Conservation (phyloP, 1,139 yeast species). For the Nakaseomyces glabratus region DNA sequence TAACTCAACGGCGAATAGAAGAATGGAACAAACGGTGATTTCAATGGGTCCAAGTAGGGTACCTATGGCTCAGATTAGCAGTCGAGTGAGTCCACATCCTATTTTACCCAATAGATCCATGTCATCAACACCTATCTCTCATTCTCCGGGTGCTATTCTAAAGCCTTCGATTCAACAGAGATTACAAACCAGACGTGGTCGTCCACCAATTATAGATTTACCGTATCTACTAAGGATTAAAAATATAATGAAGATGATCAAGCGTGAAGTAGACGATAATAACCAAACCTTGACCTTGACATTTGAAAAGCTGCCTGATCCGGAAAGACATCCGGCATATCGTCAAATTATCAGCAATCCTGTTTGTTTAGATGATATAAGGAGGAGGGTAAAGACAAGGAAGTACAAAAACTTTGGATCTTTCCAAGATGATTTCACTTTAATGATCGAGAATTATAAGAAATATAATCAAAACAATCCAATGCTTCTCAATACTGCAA, state of each 20-base stretch:
- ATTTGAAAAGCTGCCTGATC: conserved; percentile 80
- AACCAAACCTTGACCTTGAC: conserved; percentile 43
- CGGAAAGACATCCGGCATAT: conserved; percentile 55
- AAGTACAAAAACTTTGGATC: conserved; percentile 68
- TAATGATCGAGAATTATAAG: conserved; percentile 70
- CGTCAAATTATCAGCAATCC: conserved; percentile 60
- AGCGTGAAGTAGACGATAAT: conserved; percentile 56
- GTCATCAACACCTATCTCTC: conserved; percentile 1
- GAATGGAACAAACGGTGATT: too few relatives aligned
- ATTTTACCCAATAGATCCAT: conserved; percentile 1
- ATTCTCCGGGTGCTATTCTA: neutral
- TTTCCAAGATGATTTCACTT: conserved; percentile 66
- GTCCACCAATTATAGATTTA: conserved; percentile 92
- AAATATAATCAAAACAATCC: conserved; percentile 51
- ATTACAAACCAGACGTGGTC: conserved; percentile 51
- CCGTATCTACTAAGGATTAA: conserved; percentile 91
- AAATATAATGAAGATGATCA: conserved; percentile 69
- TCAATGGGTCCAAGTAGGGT: too few relatives aligned
- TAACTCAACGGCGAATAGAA: too few relatives aligned
- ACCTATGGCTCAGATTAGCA: too few relatives aligned
- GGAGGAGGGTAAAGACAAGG: conserved; percentile 77
- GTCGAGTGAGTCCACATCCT: conserved; percentile 4
- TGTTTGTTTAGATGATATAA: conserved; percentile 70
- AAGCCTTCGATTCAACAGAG: conserved; percentile 30
- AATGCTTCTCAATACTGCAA: conserved; percentile 50